Evolutionary conservation across 2,329 filamentous ascomycete genomes (phyloP).

Genomic region (Aspergillus aculeatinus): DNA sequence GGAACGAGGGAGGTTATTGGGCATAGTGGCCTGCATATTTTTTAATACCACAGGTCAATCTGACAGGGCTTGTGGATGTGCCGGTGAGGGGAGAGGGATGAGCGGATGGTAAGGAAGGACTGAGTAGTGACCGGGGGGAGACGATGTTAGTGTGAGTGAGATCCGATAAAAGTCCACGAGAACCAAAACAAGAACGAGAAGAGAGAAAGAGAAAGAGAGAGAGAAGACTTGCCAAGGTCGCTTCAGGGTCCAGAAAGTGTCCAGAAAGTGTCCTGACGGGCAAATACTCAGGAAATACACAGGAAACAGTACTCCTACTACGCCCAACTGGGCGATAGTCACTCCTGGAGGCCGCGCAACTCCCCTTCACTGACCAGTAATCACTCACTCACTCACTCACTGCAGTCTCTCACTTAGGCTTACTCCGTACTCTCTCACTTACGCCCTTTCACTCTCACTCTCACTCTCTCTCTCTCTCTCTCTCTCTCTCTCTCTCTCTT

Average conservation of each 20-base stretch:
- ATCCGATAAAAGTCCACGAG: neutral
- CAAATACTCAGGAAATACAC: neutral
- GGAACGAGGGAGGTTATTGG: slow-evolving; percentile 9
- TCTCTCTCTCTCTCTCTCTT: too few relatives aligned
- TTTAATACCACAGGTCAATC: slow-evolving; percentile 9
- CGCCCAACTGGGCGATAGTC: neutral
- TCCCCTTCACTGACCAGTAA: too few relatives aligned
- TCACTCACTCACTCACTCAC: too few relatives aligned
- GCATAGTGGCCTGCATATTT: slow-evolving; percentile 13
- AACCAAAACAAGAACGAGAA: neutral
- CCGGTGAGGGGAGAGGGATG: neutral
- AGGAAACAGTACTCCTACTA: neutral
- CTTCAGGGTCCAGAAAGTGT: neutral
- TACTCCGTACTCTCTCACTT: too few relatives aligned
- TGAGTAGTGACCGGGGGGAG: too few relatives aligned
- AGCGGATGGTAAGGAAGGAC: too few relatives aligned
- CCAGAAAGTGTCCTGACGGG: neutral
- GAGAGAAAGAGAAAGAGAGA: neutral
- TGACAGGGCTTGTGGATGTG: slow-evolving; percentile 14
- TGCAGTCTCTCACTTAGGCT: too few relatives aligned
- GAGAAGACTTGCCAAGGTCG: neutral
- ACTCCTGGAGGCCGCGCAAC: neutral
- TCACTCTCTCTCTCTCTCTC: too few relatives aligned
- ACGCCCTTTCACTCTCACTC: too few relatives aligned
- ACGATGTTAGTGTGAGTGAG: neutral